A percentile compares a stretch with the other conserved stretches of the same genome.
Conservation (phyloP, 495 filamentous ascomycete species). For the Baudoinia panamericana region DNA sequence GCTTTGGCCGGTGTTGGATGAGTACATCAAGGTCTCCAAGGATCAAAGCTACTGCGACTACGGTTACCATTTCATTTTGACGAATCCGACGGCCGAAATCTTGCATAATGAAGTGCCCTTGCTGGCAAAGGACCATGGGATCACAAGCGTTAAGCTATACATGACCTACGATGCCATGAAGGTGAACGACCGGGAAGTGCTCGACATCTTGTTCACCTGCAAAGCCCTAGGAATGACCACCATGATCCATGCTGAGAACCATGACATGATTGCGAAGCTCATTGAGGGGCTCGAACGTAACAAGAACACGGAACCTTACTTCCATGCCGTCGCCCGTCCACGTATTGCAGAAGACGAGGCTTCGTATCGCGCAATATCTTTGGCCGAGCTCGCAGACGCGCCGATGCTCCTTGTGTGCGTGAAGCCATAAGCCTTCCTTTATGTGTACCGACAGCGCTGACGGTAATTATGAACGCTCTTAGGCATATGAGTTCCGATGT, state of each 20-base stretch:
- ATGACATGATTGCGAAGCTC: slow-evolving; percentile 34
- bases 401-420: slow-evolving; percentile 41
- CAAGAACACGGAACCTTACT: slow-evolving; percentile 38
- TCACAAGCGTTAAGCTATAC: slow-evolving; percentile 48
- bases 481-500: slow-evolving; percentile 43
- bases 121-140: slow-evolving; percentile 31
- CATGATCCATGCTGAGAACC: slow-evolving; percentile 52
- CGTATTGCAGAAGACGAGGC: slow-evolving; percentile 45
- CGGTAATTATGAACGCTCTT: no score
- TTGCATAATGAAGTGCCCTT: slow-evolving; percentile 21
- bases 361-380: slow-evolving; percentile 43
- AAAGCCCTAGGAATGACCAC: slow-evolving; percentile 37
- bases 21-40: slow-evolving; percentile 35
- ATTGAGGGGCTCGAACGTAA: slow-evolving; percentile 25
- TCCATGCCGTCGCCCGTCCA: slow-evolving; percentile 41
- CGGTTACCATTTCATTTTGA: slow-evolving; percentile 46
- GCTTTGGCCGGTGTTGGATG: slow-evolving; percentile 35
- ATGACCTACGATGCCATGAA: slow-evolving; percentile 50
- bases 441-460: neutral
- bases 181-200: slow-evolving; percentile 42
- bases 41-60: slow-evolving; percentile 46
- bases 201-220: slow-evolving; percentile 36
- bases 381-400: slow-evolving; percentile 41
- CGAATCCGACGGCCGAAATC: slow-evolving; percentile 39
- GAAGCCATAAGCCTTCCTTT: neutral